Conservation (phyloP, 371 early-diverging fungal species). For the Batkoa obscura region DNA sequence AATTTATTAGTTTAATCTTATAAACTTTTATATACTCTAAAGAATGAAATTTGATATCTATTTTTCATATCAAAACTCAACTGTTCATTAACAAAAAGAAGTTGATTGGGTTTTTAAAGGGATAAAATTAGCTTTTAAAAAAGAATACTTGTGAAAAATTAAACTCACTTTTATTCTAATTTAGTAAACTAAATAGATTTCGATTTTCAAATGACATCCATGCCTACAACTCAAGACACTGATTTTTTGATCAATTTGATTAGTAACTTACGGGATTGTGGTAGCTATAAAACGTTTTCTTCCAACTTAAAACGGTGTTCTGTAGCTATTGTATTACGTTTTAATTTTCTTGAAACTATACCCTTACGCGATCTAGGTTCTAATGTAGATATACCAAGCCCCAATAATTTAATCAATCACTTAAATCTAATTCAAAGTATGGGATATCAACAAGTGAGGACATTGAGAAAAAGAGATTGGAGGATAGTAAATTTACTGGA, state of each 20-base stretch:
- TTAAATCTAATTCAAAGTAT: neutral
- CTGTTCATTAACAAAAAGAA: too few species aligned
- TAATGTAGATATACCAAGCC: conserved; percentile 2
- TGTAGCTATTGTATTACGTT: conserved; percentile 7
- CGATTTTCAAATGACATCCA: too few species aligned
- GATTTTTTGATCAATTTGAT: neutral
- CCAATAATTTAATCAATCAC: neutral
- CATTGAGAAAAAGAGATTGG: neutral
- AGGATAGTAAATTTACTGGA: conserved; percentile 9
- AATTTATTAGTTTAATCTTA: too few species aligned
- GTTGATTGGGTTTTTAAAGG: too few species aligned
- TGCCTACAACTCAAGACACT: neutral
- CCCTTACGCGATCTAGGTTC: conserved; percentile 8
- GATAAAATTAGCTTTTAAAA: too few species aligned
- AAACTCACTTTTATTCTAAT: too few species aligned
- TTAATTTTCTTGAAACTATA: conserved; percentile 13
- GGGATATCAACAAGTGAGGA: neutral
- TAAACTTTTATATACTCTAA: too few species aligned
- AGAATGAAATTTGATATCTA: too few species aligned
- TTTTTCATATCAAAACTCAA: too few species aligned
- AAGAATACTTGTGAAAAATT: too few species aligned
- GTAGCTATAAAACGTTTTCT: neutral
- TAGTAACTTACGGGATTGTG: neutral
- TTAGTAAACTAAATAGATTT: too few species aligned
- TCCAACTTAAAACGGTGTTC: conserved; percentile 1